Evolutionary conservation across 345 rosid genomes (phyloP).

Genomic region (Dipteronia sinensis): DNA sequence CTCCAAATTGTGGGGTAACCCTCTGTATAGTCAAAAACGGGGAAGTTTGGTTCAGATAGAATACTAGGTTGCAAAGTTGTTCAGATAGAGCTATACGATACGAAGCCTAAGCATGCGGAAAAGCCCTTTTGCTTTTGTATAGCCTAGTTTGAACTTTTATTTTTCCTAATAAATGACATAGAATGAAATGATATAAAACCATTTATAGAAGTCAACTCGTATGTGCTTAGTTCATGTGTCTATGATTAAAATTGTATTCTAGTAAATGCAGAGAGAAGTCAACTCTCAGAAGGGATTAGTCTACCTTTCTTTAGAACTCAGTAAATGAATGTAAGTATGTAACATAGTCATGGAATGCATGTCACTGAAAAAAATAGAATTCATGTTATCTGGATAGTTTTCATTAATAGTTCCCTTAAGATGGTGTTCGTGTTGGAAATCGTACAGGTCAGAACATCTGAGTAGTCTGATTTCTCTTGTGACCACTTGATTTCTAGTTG

Average conservation of each 20-base stretch:
- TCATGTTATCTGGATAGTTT: not conserved
- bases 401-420: not conserved
- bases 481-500: not conserved
- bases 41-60: not conserved
- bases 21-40: not conserved
- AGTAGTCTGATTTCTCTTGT: not conserved
- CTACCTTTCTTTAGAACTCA: not conserved
- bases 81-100: constrained; percentile 1
- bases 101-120: not conserved
- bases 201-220: not conserved
- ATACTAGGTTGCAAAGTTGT: not conserved
- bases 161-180: not conserved
- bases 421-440: not conserved
- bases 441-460: not conserved
- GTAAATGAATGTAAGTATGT: not conserved
- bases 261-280: not conserved
- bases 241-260: not conserved
- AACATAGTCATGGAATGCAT: not conserved
- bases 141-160: not conserved
- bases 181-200: not conserved
- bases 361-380: not conserved
- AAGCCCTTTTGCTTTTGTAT: not conserved
- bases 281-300: not conserved
- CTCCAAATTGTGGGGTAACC: not conserved
- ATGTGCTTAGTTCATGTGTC: not conserved